phyloP scores from a whole-genome alignment of 305 asterid genomes.

The Fraxinus albicans region DNA sequence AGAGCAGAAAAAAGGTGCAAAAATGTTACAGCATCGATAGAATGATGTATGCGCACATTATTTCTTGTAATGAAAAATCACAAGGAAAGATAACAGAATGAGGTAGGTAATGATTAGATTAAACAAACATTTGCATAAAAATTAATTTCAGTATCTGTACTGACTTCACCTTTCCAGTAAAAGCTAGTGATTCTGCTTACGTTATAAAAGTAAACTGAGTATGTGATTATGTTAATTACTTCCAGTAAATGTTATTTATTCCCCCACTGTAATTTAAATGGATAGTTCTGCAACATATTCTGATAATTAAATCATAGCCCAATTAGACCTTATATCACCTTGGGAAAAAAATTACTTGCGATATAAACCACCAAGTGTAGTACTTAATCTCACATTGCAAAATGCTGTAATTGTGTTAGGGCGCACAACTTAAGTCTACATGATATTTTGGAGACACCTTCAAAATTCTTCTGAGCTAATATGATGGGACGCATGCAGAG shows the following conservation, averaged over 20 bases:
- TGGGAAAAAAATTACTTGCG: background rate
- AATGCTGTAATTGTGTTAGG: background rate
- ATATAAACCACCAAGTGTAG: background rate
- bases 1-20: background rate
- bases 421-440: background rate
- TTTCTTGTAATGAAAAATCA: background rate
- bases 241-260: background rate
- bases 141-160: background rate
- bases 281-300: background rate
- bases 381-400: background rate
- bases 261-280: background rate
- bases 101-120: background rate
- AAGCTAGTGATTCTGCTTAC: background rate
- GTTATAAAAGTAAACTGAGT: background rate
- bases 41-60: background rate
- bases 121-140: background rate
- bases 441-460: background rate
- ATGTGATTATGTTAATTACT: background rate
- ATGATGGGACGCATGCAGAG: background rate
- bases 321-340: background rate
- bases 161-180: background rate
- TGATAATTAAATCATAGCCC: background rate
- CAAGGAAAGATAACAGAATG: background rate
- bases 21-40: background rate
- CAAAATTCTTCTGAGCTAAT: background rate